Percentiles rank a stretch among this genome's conserved stretches.
Conservation (phyloP, 495 filamentous ascomycete species). For the Clavariopsis aquatica region DNA sequence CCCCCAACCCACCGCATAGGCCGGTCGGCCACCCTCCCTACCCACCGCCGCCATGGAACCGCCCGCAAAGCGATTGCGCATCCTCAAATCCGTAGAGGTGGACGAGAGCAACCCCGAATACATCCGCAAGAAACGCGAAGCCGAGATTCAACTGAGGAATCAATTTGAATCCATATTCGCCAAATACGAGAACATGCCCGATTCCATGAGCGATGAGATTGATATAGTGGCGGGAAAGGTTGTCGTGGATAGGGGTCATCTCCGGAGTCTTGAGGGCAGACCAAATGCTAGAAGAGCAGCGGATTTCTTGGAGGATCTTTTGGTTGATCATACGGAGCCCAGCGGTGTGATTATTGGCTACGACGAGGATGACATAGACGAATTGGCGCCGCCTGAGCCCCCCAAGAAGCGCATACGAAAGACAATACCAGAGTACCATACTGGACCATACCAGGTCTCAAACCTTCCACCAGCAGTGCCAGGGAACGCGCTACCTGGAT, state of each 20-base stretch:
- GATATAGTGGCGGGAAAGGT: constrained; percentile 75
- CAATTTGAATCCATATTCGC: constrained; percentile 83
- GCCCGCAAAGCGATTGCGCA: constrained; percentile 30
- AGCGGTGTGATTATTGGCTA: background rate
- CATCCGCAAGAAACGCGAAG: constrained; percentile 56
- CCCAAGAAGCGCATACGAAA: background rate
- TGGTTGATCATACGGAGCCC: constrained; percentile 8
- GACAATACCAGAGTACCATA: background rate
- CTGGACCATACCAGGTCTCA: background rate
- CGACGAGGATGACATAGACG: constrained; percentile 23
- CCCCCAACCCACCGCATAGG: background rate
- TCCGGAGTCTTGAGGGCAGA: constrained; percentile 46
- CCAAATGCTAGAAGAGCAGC: constrained; percentile 19
- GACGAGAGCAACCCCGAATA: constrained; percentile 39
- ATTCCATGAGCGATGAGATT: constrained; percentile 65
- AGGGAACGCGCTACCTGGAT: background rate
- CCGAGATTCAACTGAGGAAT: constrained; percentile 69
- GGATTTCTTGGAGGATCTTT: constrained; percentile 36
- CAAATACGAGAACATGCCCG: constrained; percentile 71
- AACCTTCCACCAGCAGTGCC: background rate
- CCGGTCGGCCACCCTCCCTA: too few species aligned
- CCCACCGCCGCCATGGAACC: constrained; percentile 27
- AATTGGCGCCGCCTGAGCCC: constrained; percentile 19
- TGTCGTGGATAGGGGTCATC: constrained; percentile 84
- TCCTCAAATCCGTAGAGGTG: constrained; percentile 19